Conservation (phyloP, 1,284 basidiomycete genomes). For the Peniophora sp. region DNA sequence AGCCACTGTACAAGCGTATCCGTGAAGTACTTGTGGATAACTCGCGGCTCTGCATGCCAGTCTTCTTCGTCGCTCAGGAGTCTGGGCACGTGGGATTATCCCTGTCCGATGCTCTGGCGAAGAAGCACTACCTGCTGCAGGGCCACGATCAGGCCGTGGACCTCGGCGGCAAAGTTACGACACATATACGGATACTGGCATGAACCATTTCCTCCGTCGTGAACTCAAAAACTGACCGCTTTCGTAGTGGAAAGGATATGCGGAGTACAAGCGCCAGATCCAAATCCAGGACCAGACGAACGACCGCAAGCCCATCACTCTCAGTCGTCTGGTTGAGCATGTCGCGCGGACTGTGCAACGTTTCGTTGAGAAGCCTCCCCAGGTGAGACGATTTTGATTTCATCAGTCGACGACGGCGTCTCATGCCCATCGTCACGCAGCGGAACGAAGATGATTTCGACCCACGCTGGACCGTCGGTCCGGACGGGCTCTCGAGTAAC, state of each 20-base stretch:
- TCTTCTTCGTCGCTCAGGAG: conserved; percentile 4
- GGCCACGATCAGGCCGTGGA: background rate
- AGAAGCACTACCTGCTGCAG: conserved; percentile 1
- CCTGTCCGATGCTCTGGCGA: background rate
- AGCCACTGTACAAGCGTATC: background rate
- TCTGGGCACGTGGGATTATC: background rate
- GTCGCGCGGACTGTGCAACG: conserved; percentile 1
- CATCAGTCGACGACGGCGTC: background rate
- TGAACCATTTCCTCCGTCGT: background rate
- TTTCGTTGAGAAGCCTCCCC: background rate
- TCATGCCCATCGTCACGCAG: background rate
- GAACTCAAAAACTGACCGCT: background rate
- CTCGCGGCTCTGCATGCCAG: background rate
- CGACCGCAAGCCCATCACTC: background rate
- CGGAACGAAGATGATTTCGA: background rate
- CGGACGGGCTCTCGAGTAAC: background rate
- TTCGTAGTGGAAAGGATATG: background rate
- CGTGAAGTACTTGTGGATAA: conserved; percentile 1
- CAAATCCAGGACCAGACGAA: background rate
- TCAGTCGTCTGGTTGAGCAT: background rate
- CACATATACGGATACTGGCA: conserved; percentile 2
- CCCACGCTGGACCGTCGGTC: conserved; percentile 1
- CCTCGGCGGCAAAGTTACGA: conserved; percentile 4
- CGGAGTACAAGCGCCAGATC: conserved; percentile 1
- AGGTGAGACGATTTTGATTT: background rate